These are phyloP conservation scores for Spatholobus suberectus DNA, from an alignment of 306 rosid species.

Conservation along the genomic window DNA sequence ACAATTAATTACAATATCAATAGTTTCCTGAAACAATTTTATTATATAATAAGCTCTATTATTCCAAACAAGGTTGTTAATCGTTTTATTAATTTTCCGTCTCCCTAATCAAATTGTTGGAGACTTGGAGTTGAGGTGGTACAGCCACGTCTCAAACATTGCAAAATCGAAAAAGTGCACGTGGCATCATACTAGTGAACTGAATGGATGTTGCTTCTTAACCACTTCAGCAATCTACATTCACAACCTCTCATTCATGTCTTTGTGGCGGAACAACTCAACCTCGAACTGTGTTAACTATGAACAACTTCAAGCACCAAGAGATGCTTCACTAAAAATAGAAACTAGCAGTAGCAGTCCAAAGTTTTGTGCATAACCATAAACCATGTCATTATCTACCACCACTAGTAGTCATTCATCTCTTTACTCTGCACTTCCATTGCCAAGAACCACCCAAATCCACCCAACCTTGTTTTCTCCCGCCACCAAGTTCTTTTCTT, in stretches of 20 bases:
- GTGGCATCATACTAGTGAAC: slow-evolving; percentile 51
- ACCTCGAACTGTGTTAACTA: neutral
- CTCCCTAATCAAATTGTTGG: neutral
- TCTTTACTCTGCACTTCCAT: slow-evolving; percentile 62
- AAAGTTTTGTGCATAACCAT: slow-evolving; percentile 44
- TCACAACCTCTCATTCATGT: slow-evolving; percentile 44
- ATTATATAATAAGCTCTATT: neutral
- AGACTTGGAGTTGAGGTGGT: neutral
- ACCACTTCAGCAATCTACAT: slow-evolving; percentile 46
- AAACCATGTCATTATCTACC: slow-evolving; percentile 76
- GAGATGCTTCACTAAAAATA: neutral
- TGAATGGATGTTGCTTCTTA: slow-evolving; percentile 37
- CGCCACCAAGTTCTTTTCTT: slow-evolving; percentile 41
- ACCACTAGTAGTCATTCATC: slow-evolving; percentile 58
- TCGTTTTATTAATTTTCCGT: neutral
- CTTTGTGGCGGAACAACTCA: slow-evolving; percentile 33
- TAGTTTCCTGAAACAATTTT: neutral
- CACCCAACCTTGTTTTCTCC: slow-evolving; percentile 44
- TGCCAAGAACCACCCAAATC: slow-evolving; percentile 53
- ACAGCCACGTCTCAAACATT: neutral
- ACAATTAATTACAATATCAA: neutral
- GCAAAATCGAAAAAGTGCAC: slow-evolving; percentile 35
- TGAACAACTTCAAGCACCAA: neutral
- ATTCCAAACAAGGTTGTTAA: neutral
- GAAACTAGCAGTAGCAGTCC: slow-evolving; percentile 12